Conservation (phyloP, 805 yeast genomes). For the Saccharomyces paradoxus region DNA sequence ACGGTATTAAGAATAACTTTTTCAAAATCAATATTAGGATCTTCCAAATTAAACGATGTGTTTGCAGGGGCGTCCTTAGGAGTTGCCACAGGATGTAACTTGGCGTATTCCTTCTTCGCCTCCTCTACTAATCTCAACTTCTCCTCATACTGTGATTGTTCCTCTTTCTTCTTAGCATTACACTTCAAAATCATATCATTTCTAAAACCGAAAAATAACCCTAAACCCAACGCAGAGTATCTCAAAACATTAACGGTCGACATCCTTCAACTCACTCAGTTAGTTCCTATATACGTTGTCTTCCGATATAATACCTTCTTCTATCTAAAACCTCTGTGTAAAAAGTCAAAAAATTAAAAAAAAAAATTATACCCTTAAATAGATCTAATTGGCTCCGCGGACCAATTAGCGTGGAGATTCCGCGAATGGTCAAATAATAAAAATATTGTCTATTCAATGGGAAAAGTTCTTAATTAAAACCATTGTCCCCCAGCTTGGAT, state of each 20-base stretch:
- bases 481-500: constrained; percentile 48
- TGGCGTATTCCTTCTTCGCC: constrained; percentile 85
- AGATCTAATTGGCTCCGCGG: background rate
- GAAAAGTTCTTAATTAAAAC: constrained; percentile 19
- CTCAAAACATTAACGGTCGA: constrained; percentile 63
- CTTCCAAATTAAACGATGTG: constrained; percentile 64
- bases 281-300: background rate
- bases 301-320: background rate
- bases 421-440: background rate
- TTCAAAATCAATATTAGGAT: constrained; percentile 83
- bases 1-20: constrained; percentile 58
- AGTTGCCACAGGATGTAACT: constrained; percentile 42
- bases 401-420: background rate
- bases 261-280: constrained; percentile 25
- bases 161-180: constrained; percentile 50
- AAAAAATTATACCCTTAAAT: background rate
- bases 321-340: background rate
- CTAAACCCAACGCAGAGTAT: constrained; percentile 85
- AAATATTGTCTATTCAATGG: background rate
- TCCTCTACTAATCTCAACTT: constrained; percentile 71
- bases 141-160: constrained; percentile 48
- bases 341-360: background rate
- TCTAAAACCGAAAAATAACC: constrained; percentile 79
- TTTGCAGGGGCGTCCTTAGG: constrained; percentile 33
- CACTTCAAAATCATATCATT: constrained; percentile 67